Percentiles rank a stretch among this genome's conserved stretches.
phyloP scores from a whole-genome alignment of 352 stramenopile genomes.

The Phytophthora fragariae region DNA sequence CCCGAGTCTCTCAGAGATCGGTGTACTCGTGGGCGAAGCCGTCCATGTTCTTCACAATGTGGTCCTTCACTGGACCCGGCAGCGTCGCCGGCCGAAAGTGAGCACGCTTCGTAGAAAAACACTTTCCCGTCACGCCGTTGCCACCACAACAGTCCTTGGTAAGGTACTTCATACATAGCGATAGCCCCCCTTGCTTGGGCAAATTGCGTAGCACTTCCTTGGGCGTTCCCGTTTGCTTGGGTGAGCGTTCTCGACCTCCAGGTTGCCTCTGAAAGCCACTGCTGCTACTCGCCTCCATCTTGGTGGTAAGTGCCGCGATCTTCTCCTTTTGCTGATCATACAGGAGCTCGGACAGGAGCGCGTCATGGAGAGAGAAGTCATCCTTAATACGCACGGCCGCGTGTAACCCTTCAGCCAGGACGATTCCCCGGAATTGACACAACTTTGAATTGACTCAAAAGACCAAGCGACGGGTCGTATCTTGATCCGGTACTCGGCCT shows the following conservation, averaged over 20 bases:
- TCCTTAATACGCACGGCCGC: too few relatives aligned
- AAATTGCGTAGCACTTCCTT: neutral
- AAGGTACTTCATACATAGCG: conserved; percentile 3
- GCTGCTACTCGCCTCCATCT: too few relatives aligned
- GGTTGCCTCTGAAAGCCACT: too few relatives aligned
- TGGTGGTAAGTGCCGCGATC: too few relatives aligned
- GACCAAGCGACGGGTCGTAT: neutral
- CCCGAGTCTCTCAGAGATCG: neutral
- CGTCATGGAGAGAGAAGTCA: too few relatives aligned
- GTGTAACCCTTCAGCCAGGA: too few relatives aligned
- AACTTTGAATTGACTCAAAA: too few relatives aligned
- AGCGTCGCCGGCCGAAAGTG: conserved; percentile 3
- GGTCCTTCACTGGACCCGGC: neutral
- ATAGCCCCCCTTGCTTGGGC: neutral
- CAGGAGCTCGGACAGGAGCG: too few relatives aligned
- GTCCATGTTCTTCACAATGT: conserved; percentile 4
- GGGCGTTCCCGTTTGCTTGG: neutral
- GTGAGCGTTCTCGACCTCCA: too few relatives aligned
- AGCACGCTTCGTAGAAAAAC: neutral
- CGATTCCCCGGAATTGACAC: too few relatives aligned
- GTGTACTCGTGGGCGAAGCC: neutral
- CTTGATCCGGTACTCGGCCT: neutral
- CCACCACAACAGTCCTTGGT: neutral
- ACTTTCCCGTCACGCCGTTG: neutral
- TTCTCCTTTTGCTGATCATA: too few relatives aligned